Evolutionary conservation across 257 asterid genomes (phyloP).

Genomic region (Solanum infundibuliforme): DNA sequence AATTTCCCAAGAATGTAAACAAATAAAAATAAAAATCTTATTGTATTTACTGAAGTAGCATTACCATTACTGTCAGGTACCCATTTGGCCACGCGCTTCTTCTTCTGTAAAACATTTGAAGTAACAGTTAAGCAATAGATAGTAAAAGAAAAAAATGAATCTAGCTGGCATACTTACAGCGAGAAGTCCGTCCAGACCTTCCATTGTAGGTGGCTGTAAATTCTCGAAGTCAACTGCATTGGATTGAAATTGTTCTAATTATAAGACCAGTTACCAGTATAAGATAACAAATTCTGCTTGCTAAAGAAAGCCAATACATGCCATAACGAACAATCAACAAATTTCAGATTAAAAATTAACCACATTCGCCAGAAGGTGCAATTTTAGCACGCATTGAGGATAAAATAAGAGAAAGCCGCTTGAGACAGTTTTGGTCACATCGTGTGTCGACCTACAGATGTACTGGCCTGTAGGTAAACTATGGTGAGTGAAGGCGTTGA

Average conservation of each 20-base stretch:
- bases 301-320: not conserved
- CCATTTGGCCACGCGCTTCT: conserved; percentile 33
- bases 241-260: not conserved
- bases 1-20: not conserved
- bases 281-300: not conserved
- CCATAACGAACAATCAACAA: not conserved
- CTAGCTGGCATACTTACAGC: conserved; percentile 39
- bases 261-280: not conserved
- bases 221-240: conserved; percentile 66
- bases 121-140: not conserved
- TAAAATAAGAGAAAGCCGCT: not conserved
- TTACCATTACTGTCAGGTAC: conserved; percentile 60
- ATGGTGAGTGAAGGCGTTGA: not conserved
- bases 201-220: conserved; percentile 74
- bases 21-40: not conserved
- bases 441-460: not conserved
- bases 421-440: not conserved
- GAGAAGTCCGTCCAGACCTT: conserved; percentile 66
- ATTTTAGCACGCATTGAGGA: not conserved
- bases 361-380: not conserved
- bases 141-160: not conserved
- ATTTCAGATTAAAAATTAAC: not conserved
- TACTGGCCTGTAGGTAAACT: not conserved
- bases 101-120: conserved; percentile 37
- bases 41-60: not conserved